Conservation (phyloP, 805 yeast genomes). For the Starmerella sp. region DNA sequence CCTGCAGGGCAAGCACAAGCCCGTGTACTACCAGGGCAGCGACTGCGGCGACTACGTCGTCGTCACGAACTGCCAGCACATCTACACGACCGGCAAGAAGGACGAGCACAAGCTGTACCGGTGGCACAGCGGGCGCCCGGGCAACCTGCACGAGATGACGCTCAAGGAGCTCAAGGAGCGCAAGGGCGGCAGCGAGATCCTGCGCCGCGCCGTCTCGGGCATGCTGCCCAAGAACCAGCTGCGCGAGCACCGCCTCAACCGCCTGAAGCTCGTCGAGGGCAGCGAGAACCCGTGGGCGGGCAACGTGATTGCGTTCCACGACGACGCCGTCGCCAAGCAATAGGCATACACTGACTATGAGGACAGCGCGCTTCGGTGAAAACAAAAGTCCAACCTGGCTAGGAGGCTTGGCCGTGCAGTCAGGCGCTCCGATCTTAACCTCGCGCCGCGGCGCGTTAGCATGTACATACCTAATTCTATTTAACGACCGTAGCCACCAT, state of each 20-base stretch:
- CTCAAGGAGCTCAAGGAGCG: slow-evolving; percentile 66
- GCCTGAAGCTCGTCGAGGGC: slow-evolving; percentile 81
- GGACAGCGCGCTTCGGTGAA: background rate
- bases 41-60: slow-evolving; percentile 97
- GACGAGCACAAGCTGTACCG: slow-evolving; percentile 71
- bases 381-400: background rate
- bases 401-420: too few species aligned
- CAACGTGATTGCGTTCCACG: slow-evolving; percentile 77
- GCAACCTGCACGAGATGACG: slow-evolving; percentile 70
- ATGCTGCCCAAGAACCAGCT: slow-evolving; percentile 91
- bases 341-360: background rate
- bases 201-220: slow-evolving; percentile 80
- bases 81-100: slow-evolving; percentile 80
- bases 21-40: slow-evolving; percentile 57
- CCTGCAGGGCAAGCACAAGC: slow-evolving; percentile 95
- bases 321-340: slow-evolving; percentile 35
- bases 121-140: slow-evolving; percentile 84
- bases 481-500: background rate
- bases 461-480: background rate
- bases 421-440: too few species aligned
- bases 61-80: slow-evolving; percentile 76
- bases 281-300: slow-evolving; percentile 75
- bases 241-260: slow-evolving; percentile 64
- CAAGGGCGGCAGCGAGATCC: slow-evolving; percentile 78
- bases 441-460: background rate